Conservation (phyloP, 108 stramenopile genomes). For the Cyclotella sp. region DNA sequence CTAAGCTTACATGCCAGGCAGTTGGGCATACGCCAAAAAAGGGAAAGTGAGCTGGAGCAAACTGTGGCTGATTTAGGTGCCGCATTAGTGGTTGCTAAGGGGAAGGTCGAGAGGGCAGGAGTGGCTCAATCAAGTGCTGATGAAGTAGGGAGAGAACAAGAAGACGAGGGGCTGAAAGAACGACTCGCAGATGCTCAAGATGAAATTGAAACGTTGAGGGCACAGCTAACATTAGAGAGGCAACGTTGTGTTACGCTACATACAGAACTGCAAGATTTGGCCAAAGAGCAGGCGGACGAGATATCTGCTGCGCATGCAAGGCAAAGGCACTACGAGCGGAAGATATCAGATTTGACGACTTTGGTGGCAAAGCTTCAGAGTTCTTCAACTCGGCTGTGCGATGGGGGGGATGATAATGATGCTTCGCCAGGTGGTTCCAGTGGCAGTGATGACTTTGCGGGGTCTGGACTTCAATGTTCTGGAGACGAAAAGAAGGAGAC, state of each 20-base stretch:
- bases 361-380: slow-evolving; percentile 60
- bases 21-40: slow-evolving; percentile 68
- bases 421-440: slow-evolving; percentile 8
- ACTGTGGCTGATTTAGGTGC: slow-evolving; percentile 83
- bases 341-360: slow-evolving; percentile 67
- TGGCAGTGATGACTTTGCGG: not conserved
- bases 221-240: slow-evolving; percentile 65
- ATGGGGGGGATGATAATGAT: slow-evolving; percentile 12
- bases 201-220: slow-evolving; percentile 61
- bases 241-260: slow-evolving; percentile 66
- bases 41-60: slow-evolving; percentile 82
- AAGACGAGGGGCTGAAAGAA: slow-evolving; percentile 66
- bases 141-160: slow-evolving; percentile 15
- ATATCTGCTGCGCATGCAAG: slow-evolving; percentile 55
- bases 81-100: slow-evolving; percentile 64
- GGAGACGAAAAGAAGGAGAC: slow-evolving; percentile 58
- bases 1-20: slow-evolving; percentile 81
- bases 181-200: slow-evolving; percentile 59
- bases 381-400: slow-evolving; percentile 33
- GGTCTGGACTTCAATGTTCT: slow-evolving; percentile 28
- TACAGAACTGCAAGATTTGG: slow-evolving; percentile 64
- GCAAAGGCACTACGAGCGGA: slow-evolving; percentile 69
- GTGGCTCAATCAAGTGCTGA: not conserved
- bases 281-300: slow-evolving; percentile 78
- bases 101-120: slow-evolving; percentile 34